These are phyloP conservation scores for Dictyostelium capitatum DNA, from an alignment of 78 protist species.

Conservation along the genomic window DNA sequence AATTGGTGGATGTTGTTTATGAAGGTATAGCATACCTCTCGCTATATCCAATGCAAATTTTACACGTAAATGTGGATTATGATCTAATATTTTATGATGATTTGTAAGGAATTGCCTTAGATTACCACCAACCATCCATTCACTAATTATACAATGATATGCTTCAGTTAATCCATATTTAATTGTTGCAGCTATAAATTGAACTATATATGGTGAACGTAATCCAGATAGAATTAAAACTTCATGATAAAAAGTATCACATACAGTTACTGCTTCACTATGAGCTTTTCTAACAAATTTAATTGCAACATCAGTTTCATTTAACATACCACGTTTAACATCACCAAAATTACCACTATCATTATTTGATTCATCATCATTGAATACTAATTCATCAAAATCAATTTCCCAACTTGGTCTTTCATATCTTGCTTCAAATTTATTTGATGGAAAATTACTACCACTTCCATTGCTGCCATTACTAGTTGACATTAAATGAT, in stretches of 20 bases:
- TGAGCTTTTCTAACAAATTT: constrained; percentile 51
- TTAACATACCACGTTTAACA: constrained; percentile 58
- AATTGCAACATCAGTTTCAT: constrained; percentile 70
- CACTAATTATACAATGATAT: constrained; percentile 74
- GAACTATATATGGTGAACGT: constrained; percentile 81
- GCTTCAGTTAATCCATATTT: constrained; percentile 32
- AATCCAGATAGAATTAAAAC: background rate
- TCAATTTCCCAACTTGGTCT: constrained; percentile 9
- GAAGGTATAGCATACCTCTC: constrained; percentile 90
- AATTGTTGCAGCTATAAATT: constrained; percentile 75
- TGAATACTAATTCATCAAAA: background rate
- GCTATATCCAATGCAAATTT: constrained; percentile 85
- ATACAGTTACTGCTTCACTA: constrained; percentile 3
- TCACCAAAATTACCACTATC: constrained; percentile 82
- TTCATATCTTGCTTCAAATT: constrained; percentile 3
- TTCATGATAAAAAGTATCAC: constrained; percentile 25
- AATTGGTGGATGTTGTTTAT: constrained; percentile 73
- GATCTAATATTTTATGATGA: constrained; percentile 7
- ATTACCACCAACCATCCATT: constrained; percentile 67
- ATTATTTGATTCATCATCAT: constrained; percentile 1
- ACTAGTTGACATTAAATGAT: no score
- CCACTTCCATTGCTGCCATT: background rate
- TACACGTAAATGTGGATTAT: constrained; percentile 20
- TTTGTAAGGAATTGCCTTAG: constrained; percentile 30
- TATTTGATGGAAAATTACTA: background rate